Base-by-base conservation (phyloP, 2,329 filamentous ascomycete species). In the Thelonectria olida region DNA sequence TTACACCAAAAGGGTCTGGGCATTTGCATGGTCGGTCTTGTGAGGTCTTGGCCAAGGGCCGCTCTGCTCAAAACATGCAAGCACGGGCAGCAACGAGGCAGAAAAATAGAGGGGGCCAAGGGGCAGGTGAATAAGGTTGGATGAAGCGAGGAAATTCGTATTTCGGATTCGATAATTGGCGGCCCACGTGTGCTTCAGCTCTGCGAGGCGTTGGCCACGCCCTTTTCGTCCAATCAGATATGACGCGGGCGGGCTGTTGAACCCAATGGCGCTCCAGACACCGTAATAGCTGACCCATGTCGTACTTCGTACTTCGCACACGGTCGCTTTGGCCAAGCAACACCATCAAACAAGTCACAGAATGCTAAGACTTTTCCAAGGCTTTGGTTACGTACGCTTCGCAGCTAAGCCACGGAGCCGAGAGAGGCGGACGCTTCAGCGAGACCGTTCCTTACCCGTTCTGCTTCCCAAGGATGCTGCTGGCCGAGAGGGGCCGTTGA, bases 121-220 rank as follows among this genome's bases (percentile, higher is more conserved):
- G 45, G 47, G 47, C 36, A 48, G 23, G 23, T 22, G 47, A 55
- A 61, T 56, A 60, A 44, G 56, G 62, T 64, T 60, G 57, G 38
- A 44, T 39, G 54, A 57, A 49, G 53, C 41, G 60, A 52, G 52
- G 62, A 45, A 70, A 68, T 70, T 70, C 68, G 68, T 70, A 70
- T 69, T 58, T 70, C 68, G 68, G 38, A 67, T 67, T 67, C 56
- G 28, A 31, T 36, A 15, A 61, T 51, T 52, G 52, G 58, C 10
- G 42, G 41, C 49, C 61, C 63, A 64, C 59, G 64, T 64, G 54
- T 57, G 36, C 54, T 36, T 45, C 54, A 55, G 58, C 53, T 62
- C 39, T 20, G 53, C 56, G 55, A 51, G 45, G 62, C 50, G 44
- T 41, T 60, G 44, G 57, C 51, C 27, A 42, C 47, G 48, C 36